phyloP scores from a whole-genome alignment of 371 early-diverging fungal species.

The Haplosporangium sp. region DNA sequence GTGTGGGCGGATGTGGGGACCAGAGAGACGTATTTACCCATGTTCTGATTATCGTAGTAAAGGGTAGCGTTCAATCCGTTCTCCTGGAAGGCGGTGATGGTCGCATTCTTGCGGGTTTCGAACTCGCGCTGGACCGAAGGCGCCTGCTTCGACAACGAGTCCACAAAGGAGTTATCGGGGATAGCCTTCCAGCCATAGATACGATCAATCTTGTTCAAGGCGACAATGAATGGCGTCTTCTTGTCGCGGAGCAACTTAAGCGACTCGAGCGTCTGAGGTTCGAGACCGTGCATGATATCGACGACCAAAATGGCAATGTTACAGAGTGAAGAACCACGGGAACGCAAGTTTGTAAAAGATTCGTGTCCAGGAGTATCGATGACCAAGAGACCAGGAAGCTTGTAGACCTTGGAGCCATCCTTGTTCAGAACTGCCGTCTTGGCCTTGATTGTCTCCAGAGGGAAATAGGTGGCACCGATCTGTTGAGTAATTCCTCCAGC shows the following conservation, averaged over 20 bases:
- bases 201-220: conserved; percentile 99
- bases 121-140: conserved; percentile 89
- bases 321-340: conserved; percentile 99
- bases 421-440: conserved; percentile 87
- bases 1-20: conserved; percentile 99
- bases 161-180: conserved; percentile 86
- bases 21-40: conserved; percentile 95
- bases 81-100: conserved; percentile 95
- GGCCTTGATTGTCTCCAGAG: conserved; percentile 90
- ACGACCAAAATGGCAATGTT: conserved; percentile 99
- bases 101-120: conserved; percentile 84
- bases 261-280: conserved; percentile 99
- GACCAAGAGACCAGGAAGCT: conserved; percentile 98
- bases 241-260: conserved; percentile 93
- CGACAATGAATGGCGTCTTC: conserved; percentile 99
- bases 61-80: conserved; percentile 94
- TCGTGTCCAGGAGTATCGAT: conserved; percentile 99
- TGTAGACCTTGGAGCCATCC: conserved; percentile 69
- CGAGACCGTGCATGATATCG: conserved; percentile 99
- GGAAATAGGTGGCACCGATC: conserved; percentile 99
- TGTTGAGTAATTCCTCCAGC: conserved; percentile 99
- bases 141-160: conserved; percentile 85
- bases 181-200: conserved; percentile 96
- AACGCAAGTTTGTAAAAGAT: conserved; percentile 98
- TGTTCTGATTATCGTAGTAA: conserved; percentile 97